These are phyloP conservation scores for Tothia fuscella DNA, from an alignment of 2,329 filamentous ascomycete genomes.

Conservation along the genomic window DNA sequence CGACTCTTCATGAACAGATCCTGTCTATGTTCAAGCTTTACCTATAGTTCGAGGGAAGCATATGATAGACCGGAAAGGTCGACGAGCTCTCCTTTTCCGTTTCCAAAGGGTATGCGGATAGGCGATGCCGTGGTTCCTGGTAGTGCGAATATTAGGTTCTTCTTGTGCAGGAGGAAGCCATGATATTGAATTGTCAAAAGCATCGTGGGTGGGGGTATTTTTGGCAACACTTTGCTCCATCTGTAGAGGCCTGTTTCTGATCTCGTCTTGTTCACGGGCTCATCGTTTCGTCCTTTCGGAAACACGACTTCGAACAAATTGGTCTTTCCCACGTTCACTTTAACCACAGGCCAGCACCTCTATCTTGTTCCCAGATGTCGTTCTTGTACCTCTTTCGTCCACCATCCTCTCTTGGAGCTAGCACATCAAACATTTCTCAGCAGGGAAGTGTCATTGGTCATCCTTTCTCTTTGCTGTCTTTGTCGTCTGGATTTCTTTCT, in stretches of 20 bases:
- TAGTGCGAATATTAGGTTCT: constrained; percentile 70
- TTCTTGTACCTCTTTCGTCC: constrained; percentile 74
- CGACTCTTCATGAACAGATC: constrained; percentile 70
- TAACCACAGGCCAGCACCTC: constrained; percentile 94
- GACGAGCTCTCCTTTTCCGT: constrained; percentile 77
- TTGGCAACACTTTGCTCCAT: constrained; percentile 47
- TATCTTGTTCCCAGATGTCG: constrained; percentile 71
- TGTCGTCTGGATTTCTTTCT: too few species aligned
- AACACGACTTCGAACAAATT: constrained; percentile 79
- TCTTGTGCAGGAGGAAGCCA: too few species aligned
- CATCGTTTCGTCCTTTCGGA: constrained; percentile 48
- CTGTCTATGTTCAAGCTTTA: constrained; percentile 52
- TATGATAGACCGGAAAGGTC: constrained; percentile 81
- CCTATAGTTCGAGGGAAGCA: constrained; percentile 52
- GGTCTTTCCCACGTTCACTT: constrained; percentile 95
- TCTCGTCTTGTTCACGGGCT: background rate
- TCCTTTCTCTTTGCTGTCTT: too few species aligned
- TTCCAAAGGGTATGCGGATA: constrained; percentile 82
- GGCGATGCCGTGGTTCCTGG: constrained; percentile 92
- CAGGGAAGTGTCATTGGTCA: too few species aligned
- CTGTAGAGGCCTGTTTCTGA: too few species aligned
- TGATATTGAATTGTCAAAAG: constrained; percentile 78
- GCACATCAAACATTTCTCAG: constrained; percentile 80
- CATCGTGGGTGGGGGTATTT: constrained; percentile 60
- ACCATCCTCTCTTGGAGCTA: constrained; percentile 84